A percentile compares a stretch with the other conserved stretches of the same genome.
These are phyloP conservation scores for Fusarium sp. DNA, from an alignment of 2,329 filamentous ascomycete genomes.

Conservation along the genomic window DNA sequence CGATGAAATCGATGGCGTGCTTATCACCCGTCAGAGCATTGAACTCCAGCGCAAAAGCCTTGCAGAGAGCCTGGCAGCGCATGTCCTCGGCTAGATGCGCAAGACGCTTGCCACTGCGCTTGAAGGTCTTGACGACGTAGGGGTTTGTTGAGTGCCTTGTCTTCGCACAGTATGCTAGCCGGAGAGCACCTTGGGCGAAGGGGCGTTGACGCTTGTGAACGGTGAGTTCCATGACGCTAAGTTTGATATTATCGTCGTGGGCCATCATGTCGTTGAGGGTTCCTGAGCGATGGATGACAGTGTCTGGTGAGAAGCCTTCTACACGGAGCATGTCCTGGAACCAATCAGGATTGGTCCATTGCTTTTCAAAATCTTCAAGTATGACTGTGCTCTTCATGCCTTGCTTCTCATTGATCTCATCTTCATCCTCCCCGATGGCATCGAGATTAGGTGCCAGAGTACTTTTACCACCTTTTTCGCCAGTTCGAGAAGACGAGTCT, in stretches of 20 bases:
- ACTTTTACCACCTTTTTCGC: slow-evolving; percentile 10
- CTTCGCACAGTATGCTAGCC: slow-evolving; percentile 53
- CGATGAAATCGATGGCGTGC: slow-evolving; percentile 50
- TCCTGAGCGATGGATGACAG: slow-evolving; percentile 41
- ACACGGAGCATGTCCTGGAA: slow-evolving; percentile 18
- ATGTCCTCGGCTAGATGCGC: slow-evolving; percentile 55
- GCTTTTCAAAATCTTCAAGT: background rate
- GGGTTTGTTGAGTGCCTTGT: slow-evolving; percentile 41
- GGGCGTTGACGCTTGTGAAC: slow-evolving; percentile 50
- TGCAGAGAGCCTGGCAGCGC: slow-evolving; percentile 56
- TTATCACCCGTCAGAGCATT: slow-evolving; percentile 49
- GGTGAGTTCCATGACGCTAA: slow-evolving; percentile 52
- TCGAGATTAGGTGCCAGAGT: slow-evolving; percentile 7
- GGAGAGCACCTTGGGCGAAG: slow-evolving; percentile 51
- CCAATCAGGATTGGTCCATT: slow-evolving; percentile 9
- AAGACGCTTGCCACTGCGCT: slow-evolving; percentile 38
- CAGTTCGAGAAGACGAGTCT: slow-evolving; percentile 18
- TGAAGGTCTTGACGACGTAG: slow-evolving; percentile 55
- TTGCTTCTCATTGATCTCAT: slow-evolving; percentile 13
- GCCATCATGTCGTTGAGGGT: slow-evolving; percentile 56
- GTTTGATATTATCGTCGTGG: slow-evolving; percentile 52
- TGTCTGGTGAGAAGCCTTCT: slow-evolving; percentile 50
- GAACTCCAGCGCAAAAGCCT: slow-evolving; percentile 58
- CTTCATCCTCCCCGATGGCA: slow-evolving; percentile 26
- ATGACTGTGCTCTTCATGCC: background rate